Evolutionary conservation across 108 stramenopile genomes (phyloP).

Genomic region (Mediolabrus comicus): DNA sequence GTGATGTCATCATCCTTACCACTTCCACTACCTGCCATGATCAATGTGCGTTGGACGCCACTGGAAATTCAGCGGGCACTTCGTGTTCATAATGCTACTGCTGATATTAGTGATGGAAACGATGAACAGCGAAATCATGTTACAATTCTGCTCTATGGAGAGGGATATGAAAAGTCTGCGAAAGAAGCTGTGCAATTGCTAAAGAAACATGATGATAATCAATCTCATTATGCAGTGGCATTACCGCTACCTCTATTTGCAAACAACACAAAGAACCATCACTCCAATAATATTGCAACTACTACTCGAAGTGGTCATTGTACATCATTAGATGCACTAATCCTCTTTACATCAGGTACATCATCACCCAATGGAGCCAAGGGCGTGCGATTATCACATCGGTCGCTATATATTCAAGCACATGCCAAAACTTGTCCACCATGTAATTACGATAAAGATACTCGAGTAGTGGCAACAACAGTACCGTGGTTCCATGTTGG

Average conservation of each 20-base stretch:
- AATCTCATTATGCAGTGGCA: constrained; percentile 21
- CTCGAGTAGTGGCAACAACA: constrained; percentile 71
- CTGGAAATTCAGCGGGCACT: constrained; percentile 61
- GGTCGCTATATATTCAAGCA: constrained; percentile 69
- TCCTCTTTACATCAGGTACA: constrained; percentile 87
- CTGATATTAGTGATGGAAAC: not conserved
- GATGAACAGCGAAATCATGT: not conserved
- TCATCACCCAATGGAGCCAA: constrained; percentile 58
- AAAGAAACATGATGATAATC: not conserved
- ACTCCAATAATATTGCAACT: not conserved
- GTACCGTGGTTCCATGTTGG: constrained; percentile 94
- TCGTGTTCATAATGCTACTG: not conserved
- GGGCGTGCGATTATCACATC: constrained; percentile 79
- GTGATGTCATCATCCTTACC: not conserved
- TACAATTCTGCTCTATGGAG: constrained; percentile 48
- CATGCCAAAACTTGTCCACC: constrained; percentile 61
- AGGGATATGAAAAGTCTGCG: constrained; percentile 36
- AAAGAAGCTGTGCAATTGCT: constrained; percentile 17
- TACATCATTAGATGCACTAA: constrained; percentile 49
- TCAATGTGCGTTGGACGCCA: constrained; percentile 79
- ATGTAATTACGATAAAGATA: constrained; percentile 54
- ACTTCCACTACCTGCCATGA: constrained; percentile 45
- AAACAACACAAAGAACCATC: not conserved
- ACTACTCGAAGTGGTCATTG: not conserved
- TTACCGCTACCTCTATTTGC: constrained; percentile 15